Conservation (phyloP, 306 rosid genomes). For the Hippophae gyantsensis region DNA sequence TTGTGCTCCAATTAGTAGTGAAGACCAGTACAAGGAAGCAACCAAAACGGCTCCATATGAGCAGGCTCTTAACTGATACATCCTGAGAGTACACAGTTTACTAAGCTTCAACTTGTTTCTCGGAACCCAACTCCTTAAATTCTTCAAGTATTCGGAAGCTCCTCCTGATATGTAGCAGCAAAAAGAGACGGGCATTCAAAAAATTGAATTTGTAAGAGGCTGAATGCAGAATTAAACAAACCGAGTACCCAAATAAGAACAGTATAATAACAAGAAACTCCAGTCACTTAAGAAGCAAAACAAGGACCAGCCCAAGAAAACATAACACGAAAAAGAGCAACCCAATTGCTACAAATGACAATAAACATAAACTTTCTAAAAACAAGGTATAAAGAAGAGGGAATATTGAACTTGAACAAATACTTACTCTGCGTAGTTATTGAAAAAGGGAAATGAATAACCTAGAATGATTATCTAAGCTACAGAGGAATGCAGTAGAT, state of each 20-base stretch:
- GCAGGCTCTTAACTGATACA: conserved; percentile 47
- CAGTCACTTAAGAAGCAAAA: background rate
- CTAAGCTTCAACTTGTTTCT: conserved; percentile 18
- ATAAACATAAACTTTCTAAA: conserved; percentile 12
- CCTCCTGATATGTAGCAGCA: conserved; percentile 25
- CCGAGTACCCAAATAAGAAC: no score
- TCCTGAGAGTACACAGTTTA: conserved; percentile 20
- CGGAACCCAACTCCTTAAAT: conserved; percentile 11
- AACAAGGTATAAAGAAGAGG: conserved; percentile 4
- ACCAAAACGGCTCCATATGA: conserved; percentile 24
- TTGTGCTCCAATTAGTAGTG: conserved; percentile 31
- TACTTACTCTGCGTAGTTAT: no score
- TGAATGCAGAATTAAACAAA: background rate
- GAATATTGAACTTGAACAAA: background rate
- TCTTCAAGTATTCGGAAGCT: conserved; percentile 7
- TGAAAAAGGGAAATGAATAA: no score
- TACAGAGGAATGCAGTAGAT: background rate
- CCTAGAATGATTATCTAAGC: no score
- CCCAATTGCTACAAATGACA: conserved; percentile 1
- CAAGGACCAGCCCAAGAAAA: background rate
- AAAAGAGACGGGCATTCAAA: conserved; percentile 10
- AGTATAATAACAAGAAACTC: no score
- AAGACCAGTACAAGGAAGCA: conserved; percentile 43
- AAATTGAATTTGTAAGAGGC: conserved; percentile 10
- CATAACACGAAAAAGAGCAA: background rate